Conservation (phyloP, 495 filamentous ascomycete species). For the Gamarada debralockiae region DNA sequence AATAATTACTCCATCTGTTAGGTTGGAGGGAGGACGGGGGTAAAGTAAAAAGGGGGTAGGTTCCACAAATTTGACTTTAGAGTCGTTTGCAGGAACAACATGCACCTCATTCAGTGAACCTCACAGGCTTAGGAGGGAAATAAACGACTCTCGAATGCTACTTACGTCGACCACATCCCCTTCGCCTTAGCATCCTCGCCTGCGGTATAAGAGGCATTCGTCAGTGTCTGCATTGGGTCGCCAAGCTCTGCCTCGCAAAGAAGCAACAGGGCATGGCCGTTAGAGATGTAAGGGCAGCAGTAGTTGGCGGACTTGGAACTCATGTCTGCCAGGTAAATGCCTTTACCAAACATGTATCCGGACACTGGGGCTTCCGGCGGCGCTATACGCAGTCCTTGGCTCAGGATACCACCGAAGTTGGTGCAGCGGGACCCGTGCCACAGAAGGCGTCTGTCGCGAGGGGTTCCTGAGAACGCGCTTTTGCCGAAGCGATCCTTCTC, state of each 20-base stretch:
- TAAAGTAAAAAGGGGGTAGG: no score
- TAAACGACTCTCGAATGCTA: slow-evolving; percentile 18
- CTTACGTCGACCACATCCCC: slow-evolving; percentile 56
- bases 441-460: slow-evolving; percentile 61
- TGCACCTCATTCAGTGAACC: no score
- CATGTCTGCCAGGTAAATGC: slow-evolving; percentile 87
- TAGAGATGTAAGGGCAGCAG: slow-evolving; percentile 48
- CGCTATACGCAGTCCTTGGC: slow-evolving; percentile 81
- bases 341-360: slow-evolving; percentile 82
- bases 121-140: not conserved
- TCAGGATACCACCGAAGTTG: slow-evolving; percentile 81
- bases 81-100: no score
- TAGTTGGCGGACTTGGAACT: slow-evolving; percentile 75
- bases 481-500: slow-evolving; percentile 65
- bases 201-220: slow-evolving; percentile 51
- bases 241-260: slow-evolving; percentile 81
- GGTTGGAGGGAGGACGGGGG: no score
- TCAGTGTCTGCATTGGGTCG: slow-evolving; percentile 59
- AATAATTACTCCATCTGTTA: not conserved
- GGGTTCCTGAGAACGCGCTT: slow-evolving; percentile 20
- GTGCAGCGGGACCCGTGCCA: slow-evolving; percentile 82
- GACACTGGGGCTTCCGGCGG: slow-evolving; percentile 76
- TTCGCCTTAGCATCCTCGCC: slow-evolving; percentile 54
- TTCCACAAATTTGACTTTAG: no score
- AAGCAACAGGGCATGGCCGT: slow-evolving; percentile 52